Evolutionary conservation across 2,329 filamentous ascomycete genomes (phyloP).

Genomic region (Penicillium griseofulvum): DNA sequence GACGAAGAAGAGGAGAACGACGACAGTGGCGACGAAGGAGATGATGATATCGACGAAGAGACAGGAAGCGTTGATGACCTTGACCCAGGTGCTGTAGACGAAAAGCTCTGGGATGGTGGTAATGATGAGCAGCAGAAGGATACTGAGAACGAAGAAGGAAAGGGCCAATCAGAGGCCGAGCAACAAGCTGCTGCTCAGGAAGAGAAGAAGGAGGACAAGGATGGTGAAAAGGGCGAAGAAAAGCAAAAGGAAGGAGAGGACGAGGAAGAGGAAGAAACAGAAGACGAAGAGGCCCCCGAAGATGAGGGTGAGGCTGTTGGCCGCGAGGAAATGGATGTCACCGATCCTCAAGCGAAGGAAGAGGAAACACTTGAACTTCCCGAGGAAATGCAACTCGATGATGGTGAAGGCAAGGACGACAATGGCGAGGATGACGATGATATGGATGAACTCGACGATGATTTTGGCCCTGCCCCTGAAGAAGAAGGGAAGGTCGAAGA

Average conservation of each 20-base stretch:
- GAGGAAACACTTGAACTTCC: constrained; percentile 79
- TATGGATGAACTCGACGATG: constrained; percentile 47
- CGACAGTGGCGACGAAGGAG: constrained; percentile 61
- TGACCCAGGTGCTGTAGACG: constrained; percentile 85
- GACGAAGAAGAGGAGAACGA: constrained; percentile 53
- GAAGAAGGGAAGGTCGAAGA: constrained; percentile 37
- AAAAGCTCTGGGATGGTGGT: constrained; percentile 97
- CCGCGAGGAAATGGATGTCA: constrained; percentile 62
- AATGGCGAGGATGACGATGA: constrained; percentile 45
- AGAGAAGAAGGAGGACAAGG: constrained; percentile 45
- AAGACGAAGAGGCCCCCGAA: constrained; percentile 52
- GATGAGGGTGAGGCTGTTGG: constrained; percentile 63
- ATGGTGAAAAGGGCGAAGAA: constrained; percentile 40
- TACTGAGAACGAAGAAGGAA: constrained; percentile 70
- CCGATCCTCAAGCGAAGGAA: constrained; percentile 75
- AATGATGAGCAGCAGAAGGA: constrained; percentile 64
- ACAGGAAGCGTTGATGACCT: constrained; percentile 87
- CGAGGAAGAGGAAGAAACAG: constrained; percentile 58
- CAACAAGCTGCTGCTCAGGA: constrained; percentile 60
- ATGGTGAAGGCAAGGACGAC: constrained; percentile 59
- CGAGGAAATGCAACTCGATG: constrained; percentile 82
- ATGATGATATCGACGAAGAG: constrained; percentile 80
- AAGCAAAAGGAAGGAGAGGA: constrained; percentile 55
- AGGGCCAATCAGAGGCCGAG: constrained; percentile 53
- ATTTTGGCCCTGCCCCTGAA: constrained; percentile 39